Base-by-base conservation (phyloP, 495 filamentous ascomycete species). In the Aspergillus diversus region DNA sequence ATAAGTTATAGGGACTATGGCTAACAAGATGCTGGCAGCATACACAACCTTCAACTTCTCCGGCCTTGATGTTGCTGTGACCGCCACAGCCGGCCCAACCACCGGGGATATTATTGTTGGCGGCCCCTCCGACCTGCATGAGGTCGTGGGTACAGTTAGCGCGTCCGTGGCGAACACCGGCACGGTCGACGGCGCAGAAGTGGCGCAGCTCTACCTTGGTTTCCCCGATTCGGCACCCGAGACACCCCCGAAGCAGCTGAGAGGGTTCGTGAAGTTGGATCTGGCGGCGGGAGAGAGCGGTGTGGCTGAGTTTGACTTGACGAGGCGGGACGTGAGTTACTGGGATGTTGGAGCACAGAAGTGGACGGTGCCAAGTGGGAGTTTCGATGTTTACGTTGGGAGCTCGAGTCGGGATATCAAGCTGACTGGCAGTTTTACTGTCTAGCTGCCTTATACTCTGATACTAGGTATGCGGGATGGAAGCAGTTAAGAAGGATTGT, bases 231-330 rank as follows among this genome's bases (percentile, higher is more conserved):
- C 61, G n/a, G 57, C 68, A 0, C 63, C 66, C 4, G 47, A 61
- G 7, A 67, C 63, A 0, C 70, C 67, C 0, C 65, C 63, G 4
- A 67, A 60, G 42, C 88, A 90, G 15, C 78, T 96, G 27, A 78
- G 92, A 31, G 87, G 83, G 0, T 95, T 93, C 59, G 87, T 92
- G 62, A 95, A 94, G 76, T 48, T 90, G 7, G 70, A 69, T n/a
- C 55, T 91, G n/a, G 67, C 77, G 17, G 68, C 73, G n/a, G 85
- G 82, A 0, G 83, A 90, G 71, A 80, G 67, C 35, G 75, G 69
- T 63, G 79, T 66, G 8, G 85, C 92, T 2, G 73, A 69, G 8
- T 87, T 96, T 63, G 75, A 81, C 9, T 57, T 96, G 12, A 92
- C 84, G 34, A 82, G 92, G 65, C 77, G 86, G 56, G 92, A 95